Evolutionary conservation across 2,329 filamentous ascomycete species (phyloP).

Genomic region (Orbilia blumenaviensis): DNA sequence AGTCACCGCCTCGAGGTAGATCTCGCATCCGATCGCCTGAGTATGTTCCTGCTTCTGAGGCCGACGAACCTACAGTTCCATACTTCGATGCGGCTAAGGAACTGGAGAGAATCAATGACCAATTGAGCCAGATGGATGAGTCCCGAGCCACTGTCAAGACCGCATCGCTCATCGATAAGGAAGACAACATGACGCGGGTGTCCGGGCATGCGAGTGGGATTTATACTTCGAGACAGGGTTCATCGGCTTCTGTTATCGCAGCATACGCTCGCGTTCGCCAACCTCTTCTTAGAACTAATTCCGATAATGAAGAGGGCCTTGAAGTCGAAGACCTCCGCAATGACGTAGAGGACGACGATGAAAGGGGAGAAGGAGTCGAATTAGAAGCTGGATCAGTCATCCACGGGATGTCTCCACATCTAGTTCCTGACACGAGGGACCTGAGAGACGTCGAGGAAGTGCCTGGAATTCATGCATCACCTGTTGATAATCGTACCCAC

Average conservation of each 20-base stretch:
- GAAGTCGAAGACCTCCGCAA: constrained; percentile 44
- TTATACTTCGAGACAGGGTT: constrained; percentile 41
- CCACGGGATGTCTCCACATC: constrained; percentile 30
- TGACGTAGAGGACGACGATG: constrained; percentile 50
- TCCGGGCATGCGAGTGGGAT: constrained; percentile 48
- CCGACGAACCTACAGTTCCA: constrained; percentile 35
- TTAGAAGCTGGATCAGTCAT: constrained; percentile 37
- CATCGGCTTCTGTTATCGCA: constrained; percentile 41
- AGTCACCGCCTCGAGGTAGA: constrained; percentile 33
- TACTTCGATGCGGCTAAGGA: constrained; percentile 49
- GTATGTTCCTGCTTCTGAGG: constrained; percentile 30
- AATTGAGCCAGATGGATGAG: constrained; percentile 48
- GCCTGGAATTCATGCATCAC: constrained; percentile 24
- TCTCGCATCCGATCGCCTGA: constrained; percentile 38
- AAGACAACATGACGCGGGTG: constrained; percentile 47
- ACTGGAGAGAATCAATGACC: constrained; percentile 48
- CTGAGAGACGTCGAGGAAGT: constrained; percentile 28
- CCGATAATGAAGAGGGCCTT: constrained; percentile 28
- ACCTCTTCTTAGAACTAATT: constrained; percentile 30
- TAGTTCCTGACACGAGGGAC: constrained; percentile 35
- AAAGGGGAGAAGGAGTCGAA: constrained; percentile 44
- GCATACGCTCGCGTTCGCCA: constrained; percentile 41
- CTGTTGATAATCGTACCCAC: constrained; percentile 30
- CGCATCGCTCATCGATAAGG: constrained; percentile 43
- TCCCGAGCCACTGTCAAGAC: constrained; percentile 40